phyloP scores from a whole-genome alignment of 768 basidiomycete genomes.

The Suillus hirtellus region DNA sequence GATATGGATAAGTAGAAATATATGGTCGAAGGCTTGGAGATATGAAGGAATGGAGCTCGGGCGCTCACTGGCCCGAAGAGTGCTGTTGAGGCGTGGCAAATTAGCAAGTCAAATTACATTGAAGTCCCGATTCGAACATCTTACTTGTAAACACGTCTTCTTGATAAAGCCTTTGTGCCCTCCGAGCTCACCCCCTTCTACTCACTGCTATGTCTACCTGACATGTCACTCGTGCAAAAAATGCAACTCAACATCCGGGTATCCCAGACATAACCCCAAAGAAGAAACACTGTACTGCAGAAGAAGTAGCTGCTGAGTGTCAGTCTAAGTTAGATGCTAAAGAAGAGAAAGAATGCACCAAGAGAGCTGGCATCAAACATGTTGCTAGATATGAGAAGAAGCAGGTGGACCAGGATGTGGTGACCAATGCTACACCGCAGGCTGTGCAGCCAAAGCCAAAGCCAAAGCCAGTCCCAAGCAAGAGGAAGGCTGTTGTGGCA shows the following conservation, averaged over 20 bases:
- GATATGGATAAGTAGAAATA: no score
- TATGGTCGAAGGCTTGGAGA: no score
- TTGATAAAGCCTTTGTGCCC: no score
- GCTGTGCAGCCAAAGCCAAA: background rate
- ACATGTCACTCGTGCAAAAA: constrained; percentile 7
- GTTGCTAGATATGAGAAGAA: constrained; percentile 1
- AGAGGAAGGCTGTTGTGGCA: background rate
- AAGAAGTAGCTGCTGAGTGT: constrained; percentile 13
- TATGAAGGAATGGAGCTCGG: no score
- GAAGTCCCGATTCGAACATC: no score
- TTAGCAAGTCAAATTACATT: no score
- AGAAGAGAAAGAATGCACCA: constrained; percentile 1
- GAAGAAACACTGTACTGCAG: constrained; percentile 12
- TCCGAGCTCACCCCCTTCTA: no score
- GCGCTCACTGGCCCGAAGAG: no score
- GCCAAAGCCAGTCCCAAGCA: background rate
- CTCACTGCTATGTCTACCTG: background rate
- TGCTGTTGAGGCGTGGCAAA: no score
- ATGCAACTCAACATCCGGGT: constrained; percentile 11
- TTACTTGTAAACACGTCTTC: no score
- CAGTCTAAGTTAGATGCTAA: constrained; percentile 9
- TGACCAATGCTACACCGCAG: background rate
- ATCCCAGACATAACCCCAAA: background rate
- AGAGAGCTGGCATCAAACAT: background rate
- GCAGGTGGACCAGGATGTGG: background rate